Percentiles rank a stretch among this genome's conserved stretches.
phyloP scores from a whole-genome alignment of 1,284 basidiomycete genomes.

The Wallemia hederae region DNA sequence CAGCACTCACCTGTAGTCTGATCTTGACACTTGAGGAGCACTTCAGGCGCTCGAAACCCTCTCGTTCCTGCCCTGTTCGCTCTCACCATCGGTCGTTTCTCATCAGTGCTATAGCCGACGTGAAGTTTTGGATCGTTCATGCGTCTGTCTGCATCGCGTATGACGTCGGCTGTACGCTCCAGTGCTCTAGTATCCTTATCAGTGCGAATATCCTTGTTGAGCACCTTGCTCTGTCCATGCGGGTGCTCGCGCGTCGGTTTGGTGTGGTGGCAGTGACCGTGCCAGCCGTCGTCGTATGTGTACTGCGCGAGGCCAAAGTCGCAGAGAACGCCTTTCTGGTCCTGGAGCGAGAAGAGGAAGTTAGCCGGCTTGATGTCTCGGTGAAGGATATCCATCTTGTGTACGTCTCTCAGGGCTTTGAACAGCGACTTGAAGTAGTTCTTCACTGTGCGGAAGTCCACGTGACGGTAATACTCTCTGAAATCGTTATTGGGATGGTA shows the following conservation, averaged over 20 bases:
- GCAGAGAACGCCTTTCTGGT: slow-evolving; percentile 58
- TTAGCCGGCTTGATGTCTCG: slow-evolving; percentile 97
- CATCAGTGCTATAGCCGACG: slow-evolving; percentile 6
- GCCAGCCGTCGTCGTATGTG: slow-evolving; percentile 11
- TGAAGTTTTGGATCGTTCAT: slow-evolving; percentile 8
- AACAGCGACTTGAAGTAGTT: slow-evolving; percentile 76
- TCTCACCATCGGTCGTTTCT: slow-evolving; percentile 35
- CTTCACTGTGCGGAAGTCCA: slow-evolving; percentile 26
- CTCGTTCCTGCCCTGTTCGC: slow-evolving; percentile 90
- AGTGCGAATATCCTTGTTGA: background rate
- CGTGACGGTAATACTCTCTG: slow-evolving; percentile 22
- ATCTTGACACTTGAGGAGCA: slow-evolving; percentile 75
- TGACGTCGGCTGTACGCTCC: background rate
- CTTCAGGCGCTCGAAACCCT: slow-evolving; percentile 90
- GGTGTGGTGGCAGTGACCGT: slow-evolving; percentile 36
- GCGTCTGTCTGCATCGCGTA: background rate
- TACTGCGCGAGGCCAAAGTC: slow-evolving; percentile 76
- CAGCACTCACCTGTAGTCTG: slow-evolving; percentile 54
- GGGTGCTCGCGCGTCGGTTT: slow-evolving; percentile 28
- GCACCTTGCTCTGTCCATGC: slow-evolving; percentile 28
- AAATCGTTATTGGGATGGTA: slow-evolving; percentile 83
- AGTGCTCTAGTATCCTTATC: background rate
- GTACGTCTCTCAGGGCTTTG: slow-evolving; percentile 63
- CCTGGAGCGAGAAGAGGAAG: slow-evolving; percentile 71
- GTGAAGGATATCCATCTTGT: slow-evolving; percentile 67